Base-by-base conservation (phyloP, 164 flowering plant genomes). In the Aristolochia fimbriata region DNA sequence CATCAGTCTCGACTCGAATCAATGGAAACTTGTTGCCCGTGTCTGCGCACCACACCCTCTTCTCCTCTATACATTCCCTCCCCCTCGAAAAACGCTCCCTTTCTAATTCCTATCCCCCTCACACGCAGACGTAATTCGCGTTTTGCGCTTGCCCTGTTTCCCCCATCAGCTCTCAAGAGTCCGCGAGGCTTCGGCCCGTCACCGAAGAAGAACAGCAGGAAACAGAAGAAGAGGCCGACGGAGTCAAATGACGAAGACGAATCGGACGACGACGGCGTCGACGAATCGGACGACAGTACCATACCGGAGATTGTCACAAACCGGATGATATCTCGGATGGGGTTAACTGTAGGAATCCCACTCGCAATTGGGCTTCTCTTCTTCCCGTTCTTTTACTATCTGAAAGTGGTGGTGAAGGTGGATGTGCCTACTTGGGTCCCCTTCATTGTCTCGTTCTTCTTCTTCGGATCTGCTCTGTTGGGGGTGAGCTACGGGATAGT, bases 401-500 rank as follows among this genome's bases (percentile, higher is more conserved):
- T 92, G 24, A 92, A 86, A 62, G 94, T 86, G 45, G 92, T 79
- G 50, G 64, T 81, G 71, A 93, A 89, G 71, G 72, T 93, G 45
- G 98, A 93, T 76, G 83, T 93, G 37, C 98, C 98, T 2, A 81
- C 76, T 8, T 89, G 96, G 92, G 66, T 93, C 12, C 99, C 99
- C 4, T 76, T 87, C 64, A 83, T 86, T 9, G 92, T 86, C 30
- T 93, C 97, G 8, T 93, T 86, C 70, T 33, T 86, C 77, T 90
- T 90, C 85, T 93, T 89, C 66, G 99, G 99, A 47, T 68, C 94
- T 14, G 97, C 97, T n/a, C 81, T 93, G 14, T 45, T 80, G 67
- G 97, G 99, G 0, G 85, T 93, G 56, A 89, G 96, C 66, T 90
- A 87, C 71, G 96, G 97, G 52, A 89, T 90, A 64, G 97, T 93